phyloP scores from a whole-genome alignment of 257 asterid species.

The Solanum dulcamara region DNA sequence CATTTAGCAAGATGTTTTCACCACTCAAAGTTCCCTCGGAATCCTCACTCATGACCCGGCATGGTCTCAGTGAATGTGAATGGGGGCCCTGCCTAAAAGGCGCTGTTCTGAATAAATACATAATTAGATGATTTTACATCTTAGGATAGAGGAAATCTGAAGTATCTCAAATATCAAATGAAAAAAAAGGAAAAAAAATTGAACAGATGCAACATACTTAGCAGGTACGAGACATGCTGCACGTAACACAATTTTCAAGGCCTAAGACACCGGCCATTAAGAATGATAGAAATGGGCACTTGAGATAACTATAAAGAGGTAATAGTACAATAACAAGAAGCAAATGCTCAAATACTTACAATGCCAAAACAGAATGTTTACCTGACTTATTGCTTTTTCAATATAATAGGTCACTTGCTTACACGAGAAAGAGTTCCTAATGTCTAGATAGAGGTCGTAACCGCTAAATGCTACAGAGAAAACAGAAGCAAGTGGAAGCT shows the following conservation, averaged over 20 bases:
- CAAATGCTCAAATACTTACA: neutral
- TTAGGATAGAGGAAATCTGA: neutral
- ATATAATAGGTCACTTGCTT: neutral
- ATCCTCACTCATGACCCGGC: constrained; percentile 61
- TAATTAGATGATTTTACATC: constrained; percentile 10
- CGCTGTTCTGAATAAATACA: constrained; percentile 46
- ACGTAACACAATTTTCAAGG: neutral
- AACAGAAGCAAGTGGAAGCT: neutral
- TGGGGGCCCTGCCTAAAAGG: constrained; percentile 35
- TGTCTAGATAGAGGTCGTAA: neutral
- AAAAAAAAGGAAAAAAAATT: neutral
- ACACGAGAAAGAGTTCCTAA: neutral
- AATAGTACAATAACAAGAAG: neutral
- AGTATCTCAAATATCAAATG: neutral
- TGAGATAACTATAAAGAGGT: neutral
- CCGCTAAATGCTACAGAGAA: neutral
- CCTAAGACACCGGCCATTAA: neutral
- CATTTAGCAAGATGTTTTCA: constrained; percentile 65
- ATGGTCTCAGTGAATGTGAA: constrained; percentile 21
- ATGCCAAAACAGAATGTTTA: neutral
- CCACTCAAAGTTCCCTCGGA: constrained; percentile 69
- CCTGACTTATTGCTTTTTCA: neutral
- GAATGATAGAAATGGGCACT: neutral
- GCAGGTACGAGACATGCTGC: neutral
- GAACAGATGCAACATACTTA: neutral